phyloP scores from a whole-genome alignment of 2,329 filamentous ascomycete species.

The Sporothrix variecibatus region DNA sequence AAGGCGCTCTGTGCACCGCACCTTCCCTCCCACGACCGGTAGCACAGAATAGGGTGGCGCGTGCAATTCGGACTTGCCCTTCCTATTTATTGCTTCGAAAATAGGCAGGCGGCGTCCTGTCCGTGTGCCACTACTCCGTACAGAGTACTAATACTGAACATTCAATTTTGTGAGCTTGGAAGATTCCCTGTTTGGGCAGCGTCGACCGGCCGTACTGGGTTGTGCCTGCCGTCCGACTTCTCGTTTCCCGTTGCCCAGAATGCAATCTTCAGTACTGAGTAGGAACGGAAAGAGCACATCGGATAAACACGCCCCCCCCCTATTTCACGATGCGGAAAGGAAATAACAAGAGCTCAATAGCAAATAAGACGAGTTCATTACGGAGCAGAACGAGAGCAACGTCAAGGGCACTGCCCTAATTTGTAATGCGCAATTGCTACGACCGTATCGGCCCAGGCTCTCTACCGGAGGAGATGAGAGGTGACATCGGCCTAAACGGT shows the following conservation, averaged over 20 bases:
- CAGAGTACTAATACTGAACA: no score
- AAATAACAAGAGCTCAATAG: not conserved
- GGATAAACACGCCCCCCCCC: not conserved
- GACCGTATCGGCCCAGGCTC: slow-evolving; percentile 1
- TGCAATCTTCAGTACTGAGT: not conserved
- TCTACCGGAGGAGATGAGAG: slow-evolving; percentile 9
- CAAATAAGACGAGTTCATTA: not conserved
- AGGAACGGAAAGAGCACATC: not conserved
- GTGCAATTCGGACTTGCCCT: not conserved
- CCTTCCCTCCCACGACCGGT: not conserved
- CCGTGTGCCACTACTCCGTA: not conserved
- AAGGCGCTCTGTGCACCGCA: not conserved
- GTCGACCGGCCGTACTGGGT: not conserved
- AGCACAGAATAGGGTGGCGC: not conserved
- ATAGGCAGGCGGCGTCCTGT: not conserved
- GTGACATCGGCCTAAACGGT: slow-evolving; percentile 9
- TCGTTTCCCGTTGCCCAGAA: not conserved
- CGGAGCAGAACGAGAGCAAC: no score
- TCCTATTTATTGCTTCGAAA: not conserved
- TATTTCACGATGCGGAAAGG: not conserved
- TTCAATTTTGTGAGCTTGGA: not conserved
- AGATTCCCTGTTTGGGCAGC: slow-evolving; percentile 4
- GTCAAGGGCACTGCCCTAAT: not conserved
- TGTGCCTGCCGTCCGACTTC: not conserved
- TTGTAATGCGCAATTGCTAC: not conserved